Evolutionary conservation across 495 filamentous ascomycete species (phyloP).

Genomic region (Talaromyces thailandensis): DNA sequence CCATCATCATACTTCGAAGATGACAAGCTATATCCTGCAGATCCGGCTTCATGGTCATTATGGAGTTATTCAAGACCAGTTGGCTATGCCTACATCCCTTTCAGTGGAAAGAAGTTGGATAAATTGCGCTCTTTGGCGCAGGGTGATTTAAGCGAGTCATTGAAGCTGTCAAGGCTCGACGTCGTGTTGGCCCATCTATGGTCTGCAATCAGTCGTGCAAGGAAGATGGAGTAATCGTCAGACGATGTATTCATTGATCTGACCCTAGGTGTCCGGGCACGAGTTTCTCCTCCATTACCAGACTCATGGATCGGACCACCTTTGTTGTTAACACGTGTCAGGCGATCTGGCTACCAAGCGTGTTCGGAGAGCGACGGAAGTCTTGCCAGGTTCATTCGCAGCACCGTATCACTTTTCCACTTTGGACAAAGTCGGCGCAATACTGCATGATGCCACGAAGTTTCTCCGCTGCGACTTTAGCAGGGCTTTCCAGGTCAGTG

Average conservation of each 20-base stretch:
- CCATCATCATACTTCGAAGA: not conserved
- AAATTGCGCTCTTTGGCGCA: not conserved
- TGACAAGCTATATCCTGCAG: not conserved
- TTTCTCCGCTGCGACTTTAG: not conserved
- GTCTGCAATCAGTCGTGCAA: not conserved
- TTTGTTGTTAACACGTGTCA: not conserved
- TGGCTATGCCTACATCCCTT: not conserved
- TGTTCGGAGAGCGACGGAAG: not conserved
- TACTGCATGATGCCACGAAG: not conserved
- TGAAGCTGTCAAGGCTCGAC: not conserved
- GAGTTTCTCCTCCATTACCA: not conserved
- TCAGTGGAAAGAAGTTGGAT: not conserved
- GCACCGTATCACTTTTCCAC: not conserved
- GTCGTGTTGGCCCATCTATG: not conserved
- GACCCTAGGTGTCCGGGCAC: not conserved
- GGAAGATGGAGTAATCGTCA: not conserved
- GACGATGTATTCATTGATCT: not conserved
- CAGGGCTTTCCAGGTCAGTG: conserved; percentile 18
- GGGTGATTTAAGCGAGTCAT: not conserved
- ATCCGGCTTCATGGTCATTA: not conserved
- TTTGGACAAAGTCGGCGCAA: not conserved
- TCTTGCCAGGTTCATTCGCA: not conserved
- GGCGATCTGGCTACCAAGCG: not conserved
- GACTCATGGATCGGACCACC: not conserved
- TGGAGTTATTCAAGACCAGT: not conserved